Base-by-base conservation (phyloP, 257 asterid species). In the Solanum sparsipilum region DNA sequence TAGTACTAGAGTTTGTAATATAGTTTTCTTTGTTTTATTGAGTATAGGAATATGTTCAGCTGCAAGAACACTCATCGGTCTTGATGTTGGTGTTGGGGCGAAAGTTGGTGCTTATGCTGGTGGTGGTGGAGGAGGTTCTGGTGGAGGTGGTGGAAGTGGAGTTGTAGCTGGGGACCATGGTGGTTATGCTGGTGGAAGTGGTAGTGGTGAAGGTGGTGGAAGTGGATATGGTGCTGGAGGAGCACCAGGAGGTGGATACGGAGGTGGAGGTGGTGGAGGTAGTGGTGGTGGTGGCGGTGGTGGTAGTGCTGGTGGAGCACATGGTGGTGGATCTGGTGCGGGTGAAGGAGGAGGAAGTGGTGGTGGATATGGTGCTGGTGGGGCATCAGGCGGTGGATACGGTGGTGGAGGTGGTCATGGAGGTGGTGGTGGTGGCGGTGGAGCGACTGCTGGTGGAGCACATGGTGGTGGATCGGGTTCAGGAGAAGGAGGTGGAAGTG, bases 231-330 rank as follows among this genome's bases (percentile, higher is more conserved):
- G 93, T n/a, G 93, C 91, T 13, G 93, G 95, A 1, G 92, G 92
- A 4, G 93, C 89, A 3, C 90, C 89, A 2, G 93, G 94, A 0
- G 84, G 90, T 27, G 92, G 90, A 10, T 88, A 35, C 21, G 90
- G 89, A 0, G 94, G 90, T 10, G 91, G 94, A 39, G 46, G 46
- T 39, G 46, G 46, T 13, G 98, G 98, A 25, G 92, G 89, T 2
- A 93, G 94, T 2, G 82, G 88, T 23, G 96, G 95, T n/a, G 89
- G 93, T 13, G 91, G 98, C 0, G 90, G 86, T n/a, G 98, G 94
- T 1, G 91, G 88, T 2, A 93, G 90, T 21, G 91, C 90, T 7
- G 94, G 92, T 82, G 95, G 90, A 72, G 90, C 86, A 25, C 92
- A 90, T 79, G 96, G 93, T 6, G 92, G 92, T 25, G 73, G 73